Base-by-base conservation (phyloP, 2,329 filamentous ascomycete genomes). In the Thielaviopsis punctulata region DNA sequence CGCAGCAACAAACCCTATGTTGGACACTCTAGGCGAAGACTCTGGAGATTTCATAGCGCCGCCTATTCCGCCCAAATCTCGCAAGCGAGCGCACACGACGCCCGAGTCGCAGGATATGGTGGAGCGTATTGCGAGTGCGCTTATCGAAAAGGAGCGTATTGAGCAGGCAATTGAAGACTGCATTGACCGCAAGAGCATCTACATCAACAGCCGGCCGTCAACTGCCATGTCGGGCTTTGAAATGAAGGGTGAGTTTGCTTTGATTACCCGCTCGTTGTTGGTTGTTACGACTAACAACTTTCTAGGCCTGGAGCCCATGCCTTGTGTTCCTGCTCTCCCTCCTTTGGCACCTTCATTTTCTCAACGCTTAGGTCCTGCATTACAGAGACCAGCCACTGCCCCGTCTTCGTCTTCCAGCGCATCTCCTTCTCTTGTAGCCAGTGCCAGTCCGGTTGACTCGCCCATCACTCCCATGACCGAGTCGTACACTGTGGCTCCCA, bases 161-260 rank as follows among this genome's bases (percentile, higher is more conserved):
- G 70, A 82, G 62, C 71, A 70, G 53, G 70, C 78, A 57, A 79
- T 82, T 51, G 74, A 82, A 50, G 70, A 75, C 49, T 67, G 76
- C 21, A 71, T 79, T 22, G 75, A 80, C 65, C 71, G 76, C 55
- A 75, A 78, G 63, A 81, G 74, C 61, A 63, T 79, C 30, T 80
- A 77, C 56, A 57, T 69, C 18, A 66, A 60, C 55, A 77, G 73
- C 61, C 69, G 75, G 48, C 74, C 75, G 27, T 73, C 73, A 43
- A 78, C 72, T 39, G 64, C 69, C 19, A 64, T 71, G 56, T 73
- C 70, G 21, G 60, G 65, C 58, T 60, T 61, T 18, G 49, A 53
- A 12, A 51, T 50, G 15, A 48, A 48, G 52, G 61, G 64, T 65
- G 54, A 56, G 63, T 59, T 19, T 15, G 15, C 13, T 48, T 48